Conservation (phyloP, 140 eudicot species). For the Oenanthe javanica region DNA sequence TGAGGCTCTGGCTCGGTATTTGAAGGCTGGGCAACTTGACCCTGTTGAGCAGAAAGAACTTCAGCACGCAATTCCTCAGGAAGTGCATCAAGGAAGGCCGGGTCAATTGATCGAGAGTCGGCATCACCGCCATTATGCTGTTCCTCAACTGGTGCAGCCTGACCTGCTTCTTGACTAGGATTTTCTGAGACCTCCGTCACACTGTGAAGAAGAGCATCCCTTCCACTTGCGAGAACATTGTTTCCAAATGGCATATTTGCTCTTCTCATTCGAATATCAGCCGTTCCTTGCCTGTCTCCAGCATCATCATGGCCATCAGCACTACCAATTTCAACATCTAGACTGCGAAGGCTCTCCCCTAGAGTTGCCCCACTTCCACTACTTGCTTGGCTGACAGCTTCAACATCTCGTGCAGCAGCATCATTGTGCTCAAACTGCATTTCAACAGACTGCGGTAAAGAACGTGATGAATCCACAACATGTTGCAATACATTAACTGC, state of each 20-base stretch:
- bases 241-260: constrained; percentile 34
- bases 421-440: constrained; percentile 84
- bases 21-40: constrained; percentile 52
- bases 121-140: constrained; percentile 45
- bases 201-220: constrained; percentile 72
- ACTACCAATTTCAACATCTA: constrained; percentile 98
- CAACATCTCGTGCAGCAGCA: constrained; percentile 66
- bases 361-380: constrained; percentile 95
- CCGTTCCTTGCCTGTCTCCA: constrained; percentile 55
- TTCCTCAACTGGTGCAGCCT: constrained; percentile 46
- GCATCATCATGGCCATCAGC: constrained; percentile 99
- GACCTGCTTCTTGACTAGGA: constrained; percentile 68
- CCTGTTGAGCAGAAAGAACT: constrained; percentile 86
- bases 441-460: constrained; percentile 53
- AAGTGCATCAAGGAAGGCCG: constrained; percentile 94
- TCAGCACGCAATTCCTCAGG: constrained; percentile 99
- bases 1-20: constrained; percentile 75
- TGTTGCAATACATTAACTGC: constrained; percentile 36
- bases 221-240: constrained; percentile 36
- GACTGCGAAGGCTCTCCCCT: constrained; percentile 94
- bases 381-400: constrained; percentile 96
- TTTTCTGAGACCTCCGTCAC: constrained; percentile 80
- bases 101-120: constrained; percentile 77
- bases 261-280: constrained; percentile 66
- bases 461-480: constrained; percentile 35